Evolutionary conservation across 306 rosid genomes (phyloP), one percentile per base, ranked within the genome.

Genomic region (Vigna nakashimae): DNA sequence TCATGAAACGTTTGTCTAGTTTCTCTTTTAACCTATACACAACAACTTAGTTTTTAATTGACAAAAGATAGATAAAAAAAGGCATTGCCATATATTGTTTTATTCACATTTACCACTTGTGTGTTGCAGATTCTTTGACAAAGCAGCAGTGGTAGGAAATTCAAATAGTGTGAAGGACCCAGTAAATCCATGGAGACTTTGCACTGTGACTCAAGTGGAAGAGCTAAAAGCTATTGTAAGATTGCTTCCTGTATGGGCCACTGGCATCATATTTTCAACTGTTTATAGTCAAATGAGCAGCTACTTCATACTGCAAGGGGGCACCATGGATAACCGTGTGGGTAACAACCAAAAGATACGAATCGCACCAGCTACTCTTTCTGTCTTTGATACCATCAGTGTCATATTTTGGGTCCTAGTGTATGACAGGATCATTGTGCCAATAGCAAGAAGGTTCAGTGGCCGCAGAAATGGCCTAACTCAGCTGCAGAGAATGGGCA

Each of bases 401-500:
- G 93, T 93, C 76, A 87, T 93, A 15, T 82, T 91, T 45, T 89
- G 96, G 98, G 94, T 93, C 51, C 94, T 94, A 26, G 74, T 93
- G 42, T 93, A 91, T 53, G 98, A 91, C 40, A 76, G 77, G 72
- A 79, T 89, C 83, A 91, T 93, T 9, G 94, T 93, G 80, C 91
- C 92, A 17, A 13, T 45, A 5, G 92, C 87, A 17, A 85, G 90
- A 74, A 88, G 82, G 68, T 85, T 83, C 85, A 89, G 82, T 0
- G 93, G 93, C 28, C 82, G 73, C 14, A 89, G 86, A 56, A 83
- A 90, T 46, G 96, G 98, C 55, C 79, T 93, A 82, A 86, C 92
- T 5, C 96, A 89, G 86, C 98, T 93, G 24, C 96, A 89, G 43
- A 82, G 98, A 76, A 93, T 93, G 92, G 98, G 98, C 4, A 89